phyloP scores from a whole-genome alignment of 441 rosid genomes.

The Mallotus japonicus region DNA sequence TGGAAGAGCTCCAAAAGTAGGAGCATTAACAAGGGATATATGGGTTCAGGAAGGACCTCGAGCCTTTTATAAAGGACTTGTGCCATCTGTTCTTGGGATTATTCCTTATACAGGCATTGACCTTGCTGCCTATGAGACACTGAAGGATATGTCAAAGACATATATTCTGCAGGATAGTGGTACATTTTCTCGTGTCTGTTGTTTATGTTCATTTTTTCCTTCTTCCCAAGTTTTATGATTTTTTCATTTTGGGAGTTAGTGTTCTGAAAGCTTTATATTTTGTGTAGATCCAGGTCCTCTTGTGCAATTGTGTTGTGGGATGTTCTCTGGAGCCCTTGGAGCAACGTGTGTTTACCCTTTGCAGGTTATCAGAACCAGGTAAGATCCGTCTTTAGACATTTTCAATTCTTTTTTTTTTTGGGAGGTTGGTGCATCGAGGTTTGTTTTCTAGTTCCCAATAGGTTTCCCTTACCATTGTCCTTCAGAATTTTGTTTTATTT shows the following conservation, averaged over 20 bases:
- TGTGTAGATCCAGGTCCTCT: conserved; percentile 78
- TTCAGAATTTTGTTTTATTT: neutral
- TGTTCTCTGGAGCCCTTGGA: conserved; percentile 85
- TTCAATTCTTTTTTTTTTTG: neutral
- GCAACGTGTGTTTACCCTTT: conserved; percentile 95
- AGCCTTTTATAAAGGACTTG: conserved; percentile 92
- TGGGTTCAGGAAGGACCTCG: conserved; percentile 90
- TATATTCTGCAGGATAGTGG: conserved; percentile 74
- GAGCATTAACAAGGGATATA: conserved; percentile 66
- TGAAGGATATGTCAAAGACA: conserved; percentile 78
- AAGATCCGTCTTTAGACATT: conserved; percentile 1
- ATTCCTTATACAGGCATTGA: conserved; percentile 94
- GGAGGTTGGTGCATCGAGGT: neutral
- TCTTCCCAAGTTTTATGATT: conserved; percentile 15
- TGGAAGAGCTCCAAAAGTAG: conserved; percentile 66
- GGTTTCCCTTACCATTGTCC: neutral
- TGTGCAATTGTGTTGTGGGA: conserved; percentile 86
- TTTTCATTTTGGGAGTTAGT: neutral
- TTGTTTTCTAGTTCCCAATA: neutral
- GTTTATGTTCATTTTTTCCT: neutral
- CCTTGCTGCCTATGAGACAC: conserved; percentile 87
- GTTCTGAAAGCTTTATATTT: conserved; percentile 7
- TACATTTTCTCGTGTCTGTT: conserved; percentile 21
- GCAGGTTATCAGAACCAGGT: conserved; percentile 97
- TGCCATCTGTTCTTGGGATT: conserved; percentile 94